Percentiles rank a stretch among this genome's conserved stretches.
Conservation (phyloP, 345 rosid species). For the Euphorbia peplus region DNA sequence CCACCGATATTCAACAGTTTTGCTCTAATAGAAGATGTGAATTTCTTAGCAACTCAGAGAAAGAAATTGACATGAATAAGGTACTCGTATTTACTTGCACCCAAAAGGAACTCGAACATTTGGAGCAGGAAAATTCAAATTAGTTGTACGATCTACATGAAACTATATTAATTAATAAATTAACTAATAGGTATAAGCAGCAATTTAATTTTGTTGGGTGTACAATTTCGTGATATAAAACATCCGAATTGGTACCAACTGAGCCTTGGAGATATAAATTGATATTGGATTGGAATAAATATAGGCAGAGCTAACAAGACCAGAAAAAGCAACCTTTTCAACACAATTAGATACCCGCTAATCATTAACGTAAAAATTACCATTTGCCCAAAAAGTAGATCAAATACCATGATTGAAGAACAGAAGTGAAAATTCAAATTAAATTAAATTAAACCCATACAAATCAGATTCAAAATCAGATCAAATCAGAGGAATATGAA, state of each 20-base stretch:
- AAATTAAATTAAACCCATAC: neutral
- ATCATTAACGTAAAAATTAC: neutral
- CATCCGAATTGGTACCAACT: neutral
- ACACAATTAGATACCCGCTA: neutral
- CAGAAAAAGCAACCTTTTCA: neutral
- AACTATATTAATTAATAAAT: neutral
- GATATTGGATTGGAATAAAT: neutral
- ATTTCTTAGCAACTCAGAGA: neutral
- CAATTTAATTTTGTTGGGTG: neutral
- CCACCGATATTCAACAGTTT: neutral
- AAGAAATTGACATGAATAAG: neutral
- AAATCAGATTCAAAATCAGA: neutral
- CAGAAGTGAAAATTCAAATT: neutral
- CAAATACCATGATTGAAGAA: neutral
- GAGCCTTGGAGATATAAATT: neutral
- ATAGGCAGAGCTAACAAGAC: neutral
- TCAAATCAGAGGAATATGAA: neutral
- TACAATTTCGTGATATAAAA: neutral
- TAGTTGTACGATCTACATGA: neutral
- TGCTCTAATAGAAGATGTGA: neutral
- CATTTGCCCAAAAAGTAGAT: neutral
- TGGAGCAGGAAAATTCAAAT: neutral
- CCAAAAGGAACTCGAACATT: neutral
- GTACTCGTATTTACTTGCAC: neutral
- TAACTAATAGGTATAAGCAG: neutral